Evolutionary conservation across 2,329 filamentous ascomycete genomes (phyloP), one percentile per base, ranked within the genome.

Genomic region (Fusarium pseudonygamai): DNA sequence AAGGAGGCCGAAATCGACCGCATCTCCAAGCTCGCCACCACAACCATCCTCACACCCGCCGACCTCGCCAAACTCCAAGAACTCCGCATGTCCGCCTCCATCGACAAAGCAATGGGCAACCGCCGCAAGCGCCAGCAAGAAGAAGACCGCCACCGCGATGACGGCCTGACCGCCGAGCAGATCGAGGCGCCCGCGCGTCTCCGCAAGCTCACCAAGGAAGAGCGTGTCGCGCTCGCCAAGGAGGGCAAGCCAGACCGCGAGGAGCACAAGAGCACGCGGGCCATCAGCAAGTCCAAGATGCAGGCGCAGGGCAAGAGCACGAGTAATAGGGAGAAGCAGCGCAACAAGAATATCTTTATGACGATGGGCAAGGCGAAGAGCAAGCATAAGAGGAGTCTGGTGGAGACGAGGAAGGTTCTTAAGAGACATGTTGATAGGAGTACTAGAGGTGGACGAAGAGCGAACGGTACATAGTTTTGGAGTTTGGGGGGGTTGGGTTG

Each of bases 271-370:
- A 93, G 91, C 72, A 96, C 93, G 60, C 91, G 94, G 73, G 95
- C 95, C 22, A 91, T 93, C 80, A 88, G 93, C 78, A 94, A 94
- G 87, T 91, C 94, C 81, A 94, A 95, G 87, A 97, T 97, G 89
- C 90, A 92, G 78, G 88, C 91, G 5, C 90, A 95, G 84, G 96
- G 96, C 79, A 98, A 98, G 91, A 97, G 93, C 81, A 95, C 94
- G 42, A 98, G 96, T 75, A 99, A 99, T 84, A 93, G 93, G 85
- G 96, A 99, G 87, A 99, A 99, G 90, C 91, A 93, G 46, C 88
- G 96, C 76, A 94, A 94, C 88, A 99, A 99, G 93, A 99, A 99
- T 83, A 97, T 99, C 84, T 82, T 99, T 78, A 99, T 99, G 96
- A 98, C 96, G 43, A 84, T 99, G 68, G 94, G 96, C 67, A 98